A percentile compares a stretch with the other conserved stretches of the same genome.
These are phyloP conservation scores for Hamigera avellanea DNA, from an alignment of 495 filamentous ascomycete species.

Conservation along the genomic window DNA sequence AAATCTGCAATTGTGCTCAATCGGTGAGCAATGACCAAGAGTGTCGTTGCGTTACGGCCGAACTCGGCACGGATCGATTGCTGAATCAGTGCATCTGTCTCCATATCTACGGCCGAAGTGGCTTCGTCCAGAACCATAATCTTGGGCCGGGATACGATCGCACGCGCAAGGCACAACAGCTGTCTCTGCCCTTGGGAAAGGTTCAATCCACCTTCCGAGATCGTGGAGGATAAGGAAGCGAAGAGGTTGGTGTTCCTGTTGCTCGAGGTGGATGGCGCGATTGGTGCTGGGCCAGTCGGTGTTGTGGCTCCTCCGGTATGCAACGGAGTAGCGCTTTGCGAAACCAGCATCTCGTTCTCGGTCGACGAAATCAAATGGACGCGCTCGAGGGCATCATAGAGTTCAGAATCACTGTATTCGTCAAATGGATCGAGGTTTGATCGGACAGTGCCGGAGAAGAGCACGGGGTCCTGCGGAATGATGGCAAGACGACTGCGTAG, in stretches of 20 bases:
- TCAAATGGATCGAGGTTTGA: conserved; percentile 75
- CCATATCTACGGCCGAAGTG: conserved; percentile 80
- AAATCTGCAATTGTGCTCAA: conserved; percentile 81
- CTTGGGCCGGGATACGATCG: conserved; percentile 67
- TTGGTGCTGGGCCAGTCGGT: conserved; percentile 9
- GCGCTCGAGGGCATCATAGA: conserved; percentile 62
- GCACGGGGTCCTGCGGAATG: conserved; percentile 77
- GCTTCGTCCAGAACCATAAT: conserved; percentile 89
- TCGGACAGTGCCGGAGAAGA: conserved; percentile 79
- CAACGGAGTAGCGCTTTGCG: conserved; percentile 18
- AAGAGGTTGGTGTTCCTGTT: conserved; percentile 50
- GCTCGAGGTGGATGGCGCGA: conserved; percentile 15
- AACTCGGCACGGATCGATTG: conserved; percentile 73
- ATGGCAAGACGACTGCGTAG: conserved; percentile 67
- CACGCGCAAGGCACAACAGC: conserved; percentile 77
- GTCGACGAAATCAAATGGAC: conserved; percentile 54
- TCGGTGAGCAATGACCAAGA: conserved; percentile 83
- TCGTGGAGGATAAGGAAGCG: conserved; percentile 43
- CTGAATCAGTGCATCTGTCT: conserved; percentile 74
- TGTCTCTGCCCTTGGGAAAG: conserved; percentile 83
- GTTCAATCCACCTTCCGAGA: conserved; percentile 68
- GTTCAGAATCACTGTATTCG: conserved; percentile 56
- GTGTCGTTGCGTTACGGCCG: conserved; percentile 49
- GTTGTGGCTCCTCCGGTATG: conserved; percentile 10
- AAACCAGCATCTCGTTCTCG: conserved; percentile 26